Conservation (phyloP, 495 filamentous ascomycete genomes). For the Penicillium goetzii region DNA sequence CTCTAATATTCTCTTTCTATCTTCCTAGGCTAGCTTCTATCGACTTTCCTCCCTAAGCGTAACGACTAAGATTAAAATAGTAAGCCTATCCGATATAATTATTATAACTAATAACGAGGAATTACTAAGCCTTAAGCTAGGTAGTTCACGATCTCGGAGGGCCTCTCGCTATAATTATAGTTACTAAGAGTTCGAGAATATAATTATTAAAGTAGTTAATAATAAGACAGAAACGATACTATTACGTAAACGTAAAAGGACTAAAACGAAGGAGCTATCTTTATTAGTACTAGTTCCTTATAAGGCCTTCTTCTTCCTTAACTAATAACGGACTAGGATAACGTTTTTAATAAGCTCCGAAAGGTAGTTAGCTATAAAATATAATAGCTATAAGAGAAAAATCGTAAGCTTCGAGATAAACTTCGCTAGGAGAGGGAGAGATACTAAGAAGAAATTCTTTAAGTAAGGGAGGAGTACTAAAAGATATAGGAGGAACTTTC, state of each 20-base stretch:
- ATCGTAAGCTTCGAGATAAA: conserved; percentile 16
- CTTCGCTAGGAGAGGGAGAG: conserved; percentile 17
- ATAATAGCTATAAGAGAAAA: conserved; percentile 13
- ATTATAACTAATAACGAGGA: not conserved
- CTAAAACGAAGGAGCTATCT: conserved; percentile 12
- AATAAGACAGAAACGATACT: conserved; percentile 7
- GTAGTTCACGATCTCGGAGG: not conserved
- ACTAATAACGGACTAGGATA: conserved; percentile 11
- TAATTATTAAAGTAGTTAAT: not conserved
- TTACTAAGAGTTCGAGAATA: not conserved
- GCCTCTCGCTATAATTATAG: not conserved
- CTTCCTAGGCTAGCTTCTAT: not conserved
- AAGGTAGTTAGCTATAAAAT: conserved; percentile 12
- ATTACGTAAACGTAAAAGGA: conserved; percentile 17
- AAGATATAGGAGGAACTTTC: conserved; percentile 12
- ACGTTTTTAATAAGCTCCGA: conserved; percentile 2
- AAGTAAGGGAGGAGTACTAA: conserved; percentile 11
- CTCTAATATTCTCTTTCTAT: conserved; percentile 18
- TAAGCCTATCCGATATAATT: not conserved
- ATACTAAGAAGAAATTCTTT: conserved; percentile 4
- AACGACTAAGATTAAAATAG: not conserved
- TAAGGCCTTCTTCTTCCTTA: conserved; percentile 4
- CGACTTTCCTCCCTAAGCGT: not conserved
- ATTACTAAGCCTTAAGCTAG: not conserved
- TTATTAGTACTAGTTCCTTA: conserved; percentile 12